Base-by-base conservation (phyloP, 768 basidiomycete genomes). In the Amyloporia xantha region DNA sequence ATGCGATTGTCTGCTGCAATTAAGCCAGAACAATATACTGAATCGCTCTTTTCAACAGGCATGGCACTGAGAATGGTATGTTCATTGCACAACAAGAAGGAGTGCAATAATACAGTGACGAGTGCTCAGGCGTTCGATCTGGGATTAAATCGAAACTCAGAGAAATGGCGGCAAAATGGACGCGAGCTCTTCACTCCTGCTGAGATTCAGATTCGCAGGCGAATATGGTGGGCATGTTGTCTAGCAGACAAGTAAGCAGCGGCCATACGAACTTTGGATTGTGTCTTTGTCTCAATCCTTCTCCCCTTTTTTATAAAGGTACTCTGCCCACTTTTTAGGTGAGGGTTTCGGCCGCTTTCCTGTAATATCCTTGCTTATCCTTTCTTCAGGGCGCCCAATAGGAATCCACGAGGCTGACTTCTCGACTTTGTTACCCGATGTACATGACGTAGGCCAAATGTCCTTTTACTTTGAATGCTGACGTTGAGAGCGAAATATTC, bases 171-270 rank as follows among this genome's bases (percentile, higher is more conserved):
- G 59, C 72, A 60, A 26, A 46, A 76, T 47, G 71, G 78, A 48
- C 79, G 81, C 9, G 72, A 74, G 49, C 65, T 90, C 23, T 88
- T 90, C 55, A 77, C 77, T 5, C 42, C 49, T 13, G 48, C 78
- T 57, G 86, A 90, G 62, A 79, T 75, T 23, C 81, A 86, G 61
- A 76, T 74, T 7, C 75, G 87, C 50, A 77, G 78, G 47, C 84
- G 84, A 55, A 83, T 88, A 33, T 91, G 87, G 87, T 88, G 84
- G 83, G 72, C 75, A n/a, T 89, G 86, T 60, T 76, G 77, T 57
- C 64, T 84, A 28, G 77, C 79, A 36, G 86, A 91, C 58, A 77
- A 82, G 85, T 86, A 53, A 27, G 75, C 49, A 39, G 20, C 38
- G 38, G 12, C 30, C 30, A 33, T 7, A 7, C 15, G 30, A 21